Evolutionary conservation across 768 basidiomycete species (phyloP).

Genomic region (Cystobasidium onofrii): DNA sequence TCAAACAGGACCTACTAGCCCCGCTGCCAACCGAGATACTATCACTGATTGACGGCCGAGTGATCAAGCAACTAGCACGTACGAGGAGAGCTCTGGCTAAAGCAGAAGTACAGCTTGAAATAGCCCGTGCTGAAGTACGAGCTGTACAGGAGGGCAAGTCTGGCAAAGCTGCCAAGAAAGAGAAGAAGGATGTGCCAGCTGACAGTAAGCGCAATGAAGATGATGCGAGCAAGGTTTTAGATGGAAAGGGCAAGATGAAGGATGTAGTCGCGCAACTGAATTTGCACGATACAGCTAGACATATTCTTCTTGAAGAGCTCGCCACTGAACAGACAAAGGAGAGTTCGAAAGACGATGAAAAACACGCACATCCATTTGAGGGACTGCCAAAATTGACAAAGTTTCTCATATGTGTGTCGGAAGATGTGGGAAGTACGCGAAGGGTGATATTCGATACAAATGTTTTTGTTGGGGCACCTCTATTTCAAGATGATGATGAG

Average conservation of each 20-base stretch:
- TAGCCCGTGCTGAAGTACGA: background rate
- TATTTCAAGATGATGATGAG: slow-evolving; percentile 1
- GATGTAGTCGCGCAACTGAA: background rate
- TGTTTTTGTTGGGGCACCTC: background rate
- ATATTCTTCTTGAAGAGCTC: background rate
- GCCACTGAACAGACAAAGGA: background rate
- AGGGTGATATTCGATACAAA: background rate
- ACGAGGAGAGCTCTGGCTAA: background rate
- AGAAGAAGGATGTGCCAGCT: background rate
- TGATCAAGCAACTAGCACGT: background rate
- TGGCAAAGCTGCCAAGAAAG: background rate
- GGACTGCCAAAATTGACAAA: background rate
- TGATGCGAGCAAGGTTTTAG: background rate
- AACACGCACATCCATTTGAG: background rate
- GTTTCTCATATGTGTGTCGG: background rate
- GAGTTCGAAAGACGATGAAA: background rate
- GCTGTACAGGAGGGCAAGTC: background rate
- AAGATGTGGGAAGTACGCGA: background rate
- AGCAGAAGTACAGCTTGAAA: background rate
- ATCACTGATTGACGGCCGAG: background rate
- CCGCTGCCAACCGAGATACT: background rate
- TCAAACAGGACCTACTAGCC: background rate
- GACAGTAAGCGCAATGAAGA: background rate
- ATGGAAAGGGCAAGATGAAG: background rate
- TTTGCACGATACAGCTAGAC: background rate